Evolutionary conservation across 2,329 filamentous ascomycete genomes (phyloP).

Genomic region (Pestalotiopsis sp.): DNA sequence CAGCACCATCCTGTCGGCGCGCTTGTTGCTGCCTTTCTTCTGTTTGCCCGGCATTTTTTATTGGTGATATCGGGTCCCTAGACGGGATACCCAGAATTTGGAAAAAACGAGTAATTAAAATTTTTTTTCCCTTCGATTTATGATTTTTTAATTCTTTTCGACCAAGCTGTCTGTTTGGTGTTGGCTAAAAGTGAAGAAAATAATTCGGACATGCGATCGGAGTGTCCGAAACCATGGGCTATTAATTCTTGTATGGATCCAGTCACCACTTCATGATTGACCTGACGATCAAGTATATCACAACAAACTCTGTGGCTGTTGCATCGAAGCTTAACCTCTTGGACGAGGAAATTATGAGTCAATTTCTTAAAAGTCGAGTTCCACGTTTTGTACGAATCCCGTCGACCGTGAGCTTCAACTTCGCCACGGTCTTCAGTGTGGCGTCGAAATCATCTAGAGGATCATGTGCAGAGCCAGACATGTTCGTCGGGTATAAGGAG

Average conservation of each 20-base stretch:
- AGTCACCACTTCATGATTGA: neutral
- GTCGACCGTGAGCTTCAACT: too few relatives aligned
- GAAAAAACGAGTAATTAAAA: neutral
- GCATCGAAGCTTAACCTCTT: too few relatives aligned
- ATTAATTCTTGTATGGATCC: neutral
- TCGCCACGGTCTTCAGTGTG: too few relatives aligned
- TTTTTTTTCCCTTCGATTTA: neutral
- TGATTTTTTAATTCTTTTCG: neutral
- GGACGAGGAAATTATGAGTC: too few relatives aligned
- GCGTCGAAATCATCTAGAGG: too few relatives aligned
- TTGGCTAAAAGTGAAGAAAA: neutral
- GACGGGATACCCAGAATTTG: neutral
- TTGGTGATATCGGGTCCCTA: neutral
- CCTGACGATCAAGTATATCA: neutral
- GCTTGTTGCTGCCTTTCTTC: constrained; percentile 6
- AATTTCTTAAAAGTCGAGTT: too few relatives aligned
- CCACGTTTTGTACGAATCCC: too few relatives aligned
- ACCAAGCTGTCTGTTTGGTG: neutral
- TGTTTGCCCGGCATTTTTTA: neutral
- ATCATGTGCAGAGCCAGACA: too few relatives aligned
- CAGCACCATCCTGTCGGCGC: neutral
- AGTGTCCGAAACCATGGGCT: neutral
- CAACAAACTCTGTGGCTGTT: too few relatives aligned
- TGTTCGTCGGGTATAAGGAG: too few relatives aligned
- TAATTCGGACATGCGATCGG: constrained; percentile 3